Evolutionary conservation across 208 protist species (phyloP).

Genomic region (Crithidia brevicula): DNA sequence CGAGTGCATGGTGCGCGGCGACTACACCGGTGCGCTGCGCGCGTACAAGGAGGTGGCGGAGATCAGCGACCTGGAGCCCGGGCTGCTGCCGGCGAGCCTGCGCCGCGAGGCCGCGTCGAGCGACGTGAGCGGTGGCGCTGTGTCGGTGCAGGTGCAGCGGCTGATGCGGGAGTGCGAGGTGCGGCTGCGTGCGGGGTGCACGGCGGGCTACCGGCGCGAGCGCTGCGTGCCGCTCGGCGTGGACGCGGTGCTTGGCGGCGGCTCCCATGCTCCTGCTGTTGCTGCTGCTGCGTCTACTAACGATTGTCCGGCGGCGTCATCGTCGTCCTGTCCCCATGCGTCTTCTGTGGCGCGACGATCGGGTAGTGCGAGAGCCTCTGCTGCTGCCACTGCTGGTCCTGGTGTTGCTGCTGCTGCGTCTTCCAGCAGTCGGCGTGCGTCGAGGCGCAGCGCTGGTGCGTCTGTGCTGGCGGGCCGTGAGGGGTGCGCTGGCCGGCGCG

Average conservation of each 20-base stretch:
- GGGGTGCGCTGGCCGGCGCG: no score
- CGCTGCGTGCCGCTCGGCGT: conserved; percentile 11
- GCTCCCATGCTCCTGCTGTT: no score
- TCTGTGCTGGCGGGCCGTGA: no score
- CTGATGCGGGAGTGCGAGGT: conserved; percentile 24
- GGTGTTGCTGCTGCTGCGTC: no score
- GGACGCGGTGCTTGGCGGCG: conserved; percentile 7
- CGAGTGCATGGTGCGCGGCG: conserved; percentile 41
- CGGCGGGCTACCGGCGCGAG: not conserved
- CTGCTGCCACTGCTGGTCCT: not conserved
- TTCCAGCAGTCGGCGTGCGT: no score
- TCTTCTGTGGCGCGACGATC: no score
- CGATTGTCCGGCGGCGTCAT: no score
- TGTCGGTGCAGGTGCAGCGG: conserved; percentile 24
- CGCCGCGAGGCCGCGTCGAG: conserved; percentile 18
- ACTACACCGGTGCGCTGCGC: conserved; percentile 41
- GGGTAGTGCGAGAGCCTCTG: not conserved
- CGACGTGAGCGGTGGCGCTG: conserved; percentile 11
- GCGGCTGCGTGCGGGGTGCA: conserved; percentile 7
- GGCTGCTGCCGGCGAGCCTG: conserved; percentile 21
- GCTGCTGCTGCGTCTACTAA: no score
- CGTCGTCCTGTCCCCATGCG: no score
- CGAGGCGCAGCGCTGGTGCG: no score
- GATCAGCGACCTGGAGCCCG: conserved; percentile 23
- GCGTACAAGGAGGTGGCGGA: conserved; percentile 29